A percentile compares a stretch with the other conserved stretches of the same genome.
Evolutionary conservation across 495 filamentous ascomycete genomes (phyloP).

Genomic region (Hyaloscypha hepaticicola): DNA sequence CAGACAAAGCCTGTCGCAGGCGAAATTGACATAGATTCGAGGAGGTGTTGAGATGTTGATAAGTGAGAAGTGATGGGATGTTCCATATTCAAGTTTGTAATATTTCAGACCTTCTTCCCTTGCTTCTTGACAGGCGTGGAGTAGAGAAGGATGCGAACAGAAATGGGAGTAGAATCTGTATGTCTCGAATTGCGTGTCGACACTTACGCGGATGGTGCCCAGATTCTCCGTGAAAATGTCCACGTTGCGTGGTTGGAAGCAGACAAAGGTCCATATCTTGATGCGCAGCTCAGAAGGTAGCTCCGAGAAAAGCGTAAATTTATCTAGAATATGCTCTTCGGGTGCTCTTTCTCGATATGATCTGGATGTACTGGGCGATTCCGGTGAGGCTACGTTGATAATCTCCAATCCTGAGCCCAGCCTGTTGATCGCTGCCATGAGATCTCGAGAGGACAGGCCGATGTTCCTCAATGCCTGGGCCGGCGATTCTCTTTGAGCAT

Average conservation of each 20-base stretch:
- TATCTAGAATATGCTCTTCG: background rate
- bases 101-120: slow-evolving; percentile 7
- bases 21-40: slow-evolving; percentile 16
- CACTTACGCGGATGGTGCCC: background rate
- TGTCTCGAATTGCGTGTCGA: background rate
- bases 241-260: background rate
- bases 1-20: slow-evolving; percentile 3
- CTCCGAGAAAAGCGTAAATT: background rate
- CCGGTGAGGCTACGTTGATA: background rate
- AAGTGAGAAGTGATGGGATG: background rate
- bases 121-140: slow-evolving; percentile 4
- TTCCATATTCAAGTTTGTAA: slow-evolving; percentile 11
- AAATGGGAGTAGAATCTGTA: slow-evolving; percentile 4
- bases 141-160: background rate
- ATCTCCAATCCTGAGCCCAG: background rate
- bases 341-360: background rate
- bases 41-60: slow-evolving; percentile 1
- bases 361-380: background rate
- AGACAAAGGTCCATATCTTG: slow-evolving; percentile 7
- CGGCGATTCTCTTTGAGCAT: background rate
- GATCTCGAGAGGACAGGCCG: background rate
- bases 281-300: slow-evolving; percentile 9
- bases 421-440: slow-evolving; percentile 1
- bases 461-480: background rate
- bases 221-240: slow-evolving; percentile 1